Percentiles rank a stretch among this genome's conserved stretches.
phyloP scores from a whole-genome alignment of 176 grass and related monocot genomes.

The Saccharum officinarum region DNA sequence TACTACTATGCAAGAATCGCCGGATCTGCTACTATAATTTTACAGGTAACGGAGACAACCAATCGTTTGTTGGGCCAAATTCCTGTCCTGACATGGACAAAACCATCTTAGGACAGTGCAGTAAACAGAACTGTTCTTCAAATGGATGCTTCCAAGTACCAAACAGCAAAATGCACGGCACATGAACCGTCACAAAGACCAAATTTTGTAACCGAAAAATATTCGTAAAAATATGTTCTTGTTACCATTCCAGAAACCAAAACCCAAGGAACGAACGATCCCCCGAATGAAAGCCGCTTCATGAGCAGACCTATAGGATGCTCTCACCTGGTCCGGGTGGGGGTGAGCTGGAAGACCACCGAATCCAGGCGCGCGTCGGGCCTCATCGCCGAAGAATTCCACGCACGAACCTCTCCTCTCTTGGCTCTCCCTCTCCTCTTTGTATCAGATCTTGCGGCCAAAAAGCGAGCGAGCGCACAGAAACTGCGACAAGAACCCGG shows the following conservation, averaged over 20 bases:
- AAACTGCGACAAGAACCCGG: slow-evolving; percentile 43
- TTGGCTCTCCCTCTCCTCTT: not conserved
- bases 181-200: not conserved
- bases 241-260: slow-evolving; percentile 1
- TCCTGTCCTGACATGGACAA: not conserved
- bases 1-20: not conserved
- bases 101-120: not conserved
- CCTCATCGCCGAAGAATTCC: slow-evolving; percentile 56
- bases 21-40: not conserved
- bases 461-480: not conserved
- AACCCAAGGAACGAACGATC: not conserved
- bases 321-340: slow-evolving; percentile 85
- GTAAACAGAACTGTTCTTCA: slow-evolving; percentile 6
- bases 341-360: slow-evolving; percentile 90
- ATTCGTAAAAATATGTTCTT: slow-evolving; percentile 4
- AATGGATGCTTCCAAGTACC: not conserved
- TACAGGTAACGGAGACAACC: not conserved
- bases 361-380: slow-evolving; percentile 73
- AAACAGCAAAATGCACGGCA: not conserved
- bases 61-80: not conserved
- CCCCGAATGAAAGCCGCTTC: not conserved
- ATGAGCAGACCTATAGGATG: slow-evolving; percentile 40
- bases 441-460: slow-evolving; percentile 45
- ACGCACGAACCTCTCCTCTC: slow-evolving; percentile 4
- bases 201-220: slow-evolving; percentile 9